These are phyloP conservation scores for Starmerella sp. DNA, from an alignment of 805 yeast species.

Conservation along the genomic window DNA sequence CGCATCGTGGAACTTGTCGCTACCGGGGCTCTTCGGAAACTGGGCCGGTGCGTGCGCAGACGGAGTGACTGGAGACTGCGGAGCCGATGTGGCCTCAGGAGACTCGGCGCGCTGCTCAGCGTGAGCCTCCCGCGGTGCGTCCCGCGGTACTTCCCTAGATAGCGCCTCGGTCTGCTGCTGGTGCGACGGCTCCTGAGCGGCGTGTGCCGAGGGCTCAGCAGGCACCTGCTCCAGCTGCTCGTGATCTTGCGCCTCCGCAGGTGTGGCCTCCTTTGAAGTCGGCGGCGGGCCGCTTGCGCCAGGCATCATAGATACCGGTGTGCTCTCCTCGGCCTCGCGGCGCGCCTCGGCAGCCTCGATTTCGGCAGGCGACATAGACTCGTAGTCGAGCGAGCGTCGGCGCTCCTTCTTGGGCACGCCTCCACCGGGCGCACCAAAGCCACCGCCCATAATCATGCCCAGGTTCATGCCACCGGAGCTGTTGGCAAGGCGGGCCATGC, in stretches of 20 bases:
- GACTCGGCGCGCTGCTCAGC: background rate
- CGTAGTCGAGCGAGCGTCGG: constrained; percentile 13
- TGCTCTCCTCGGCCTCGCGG: constrained; percentile 19
- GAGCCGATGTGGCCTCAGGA: background rate
- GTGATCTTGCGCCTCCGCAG: background rate
- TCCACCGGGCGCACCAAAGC: constrained; percentile 3
- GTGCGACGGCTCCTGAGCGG: background rate
- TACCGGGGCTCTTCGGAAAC: constrained; percentile 4
- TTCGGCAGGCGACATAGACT: constrained; percentile 18
- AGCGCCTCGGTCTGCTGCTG: background rate
- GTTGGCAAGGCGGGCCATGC: constrained; percentile 94
- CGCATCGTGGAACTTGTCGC: constrained; percentile 1
- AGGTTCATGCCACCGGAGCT: constrained; percentile 71
- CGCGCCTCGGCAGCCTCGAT: constrained; percentile 21
- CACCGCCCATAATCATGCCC: constrained; percentile 23
- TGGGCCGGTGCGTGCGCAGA: background rate
- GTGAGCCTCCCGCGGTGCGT: background rate
- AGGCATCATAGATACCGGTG: constrained; percentile 13
- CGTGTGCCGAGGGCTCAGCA: background rate
- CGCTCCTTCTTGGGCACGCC: constrained; percentile 14
- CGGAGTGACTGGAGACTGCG: background rate
- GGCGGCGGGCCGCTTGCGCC: constrained; percentile 9
- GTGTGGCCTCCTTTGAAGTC: background rate
- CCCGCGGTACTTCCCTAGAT: background rate
- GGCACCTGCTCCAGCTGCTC: background rate